Evolutionary conservation across 768 basidiomycete species (phyloP).

Genomic region (Porpolomopsis calyptriformis): DNA sequence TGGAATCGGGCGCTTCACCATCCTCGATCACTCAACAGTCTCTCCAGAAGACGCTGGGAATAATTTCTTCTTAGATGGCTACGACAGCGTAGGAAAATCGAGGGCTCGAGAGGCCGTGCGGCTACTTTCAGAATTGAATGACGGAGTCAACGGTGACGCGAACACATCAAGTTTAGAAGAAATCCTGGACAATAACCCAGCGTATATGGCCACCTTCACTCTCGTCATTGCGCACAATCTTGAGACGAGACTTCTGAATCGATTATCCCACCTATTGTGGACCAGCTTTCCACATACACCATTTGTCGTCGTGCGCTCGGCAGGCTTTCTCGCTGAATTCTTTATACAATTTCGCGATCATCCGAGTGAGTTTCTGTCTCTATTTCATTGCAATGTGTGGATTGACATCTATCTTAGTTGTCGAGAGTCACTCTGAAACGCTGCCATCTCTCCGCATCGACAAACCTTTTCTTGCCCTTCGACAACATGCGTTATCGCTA

Average conservation of each 20-base stretch:
- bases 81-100: constrained; percentile 54
- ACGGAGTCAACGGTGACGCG: constrained; percentile 63
- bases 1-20: constrained; percentile 90
- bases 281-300: constrained; percentile 44
- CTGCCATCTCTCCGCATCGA: constrained; percentile 74
- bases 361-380: constrained; percentile 48
- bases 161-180: constrained; percentile 45
- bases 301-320: constrained; percentile 69
- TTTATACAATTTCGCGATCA: constrained; percentile 86
- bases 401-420: constrained; percentile 38
- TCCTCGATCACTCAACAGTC: constrained; percentile 59
- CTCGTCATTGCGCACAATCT: constrained; percentile 84
- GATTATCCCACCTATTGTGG: constrained; percentile 63
- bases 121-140: constrained; percentile 78
- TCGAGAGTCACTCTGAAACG: constrained; percentile 79
- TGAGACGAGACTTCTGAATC: constrained; percentile 39
- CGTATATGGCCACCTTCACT: constrained; percentile 53
- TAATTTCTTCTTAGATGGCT: constrained; percentile 88
- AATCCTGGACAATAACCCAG: constrained; percentile 40
- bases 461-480: constrained; percentile 75
- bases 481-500: constrained; percentile 58
- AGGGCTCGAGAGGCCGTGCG: constrained; percentile 73
- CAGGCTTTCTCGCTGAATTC: constrained; percentile 86
- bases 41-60: constrained; percentile 77
- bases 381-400: constrained; percentile 2